A percentile compares a stretch with the other conserved stretches of the same genome.
phyloP scores from a whole-genome alignment of 208 protist species.

The Strigomonas galati region DNA sequence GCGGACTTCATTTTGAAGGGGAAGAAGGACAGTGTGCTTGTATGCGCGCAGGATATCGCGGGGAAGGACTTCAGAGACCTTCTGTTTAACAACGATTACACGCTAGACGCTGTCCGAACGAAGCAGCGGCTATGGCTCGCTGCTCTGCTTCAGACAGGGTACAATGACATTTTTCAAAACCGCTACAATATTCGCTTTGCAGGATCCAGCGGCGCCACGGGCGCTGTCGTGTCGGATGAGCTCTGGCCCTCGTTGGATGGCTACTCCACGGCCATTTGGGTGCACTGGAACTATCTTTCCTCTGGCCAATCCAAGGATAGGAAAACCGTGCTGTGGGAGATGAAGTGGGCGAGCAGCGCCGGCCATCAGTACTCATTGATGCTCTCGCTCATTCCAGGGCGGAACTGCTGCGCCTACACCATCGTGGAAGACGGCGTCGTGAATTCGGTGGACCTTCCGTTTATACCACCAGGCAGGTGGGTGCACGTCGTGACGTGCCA shows the following conservation, averaged over 20 bases:
- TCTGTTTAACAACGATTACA: conserved; percentile 22
- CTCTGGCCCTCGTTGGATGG: conserved; percentile 57
- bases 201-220: conserved; percentile 36
- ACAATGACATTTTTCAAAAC: conserved; percentile 1
- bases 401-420: conserved; percentile 28
- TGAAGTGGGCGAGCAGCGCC: conserved; percentile 24
- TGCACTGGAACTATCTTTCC: conserved; percentile 28
- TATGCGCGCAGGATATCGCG: conserved; percentile 32
- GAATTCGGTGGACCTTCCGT: conserved; percentile 35
- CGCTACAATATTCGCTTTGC: conserved; percentile 37
- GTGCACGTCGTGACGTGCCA: conserved; percentile 44
- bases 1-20: conserved; percentile 26
- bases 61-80: conserved; percentile 21
- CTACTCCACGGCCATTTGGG: conserved; percentile 43
- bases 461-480: conserved; percentile 43
- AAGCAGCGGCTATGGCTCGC: conserved; percentile 31
- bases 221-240: conserved; percentile 27
- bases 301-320: conserved; percentile 16
- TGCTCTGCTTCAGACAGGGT: conserved; percentile 12
- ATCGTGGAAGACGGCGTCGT: conserved; percentile 25
- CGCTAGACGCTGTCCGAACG: conserved; percentile 12
- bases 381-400: conserved; percentile 22
- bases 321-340: conserved; percentile 35
- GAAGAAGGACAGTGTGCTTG: conserved; percentile 25
- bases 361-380: conserved; percentile 25